A percentile compares a stretch with the other conserved stretches of the same genome.
phyloP scores from a whole-genome alignment of 2,329 filamentous ascomycete genomes.

The Beauveria caledonica region DNA sequence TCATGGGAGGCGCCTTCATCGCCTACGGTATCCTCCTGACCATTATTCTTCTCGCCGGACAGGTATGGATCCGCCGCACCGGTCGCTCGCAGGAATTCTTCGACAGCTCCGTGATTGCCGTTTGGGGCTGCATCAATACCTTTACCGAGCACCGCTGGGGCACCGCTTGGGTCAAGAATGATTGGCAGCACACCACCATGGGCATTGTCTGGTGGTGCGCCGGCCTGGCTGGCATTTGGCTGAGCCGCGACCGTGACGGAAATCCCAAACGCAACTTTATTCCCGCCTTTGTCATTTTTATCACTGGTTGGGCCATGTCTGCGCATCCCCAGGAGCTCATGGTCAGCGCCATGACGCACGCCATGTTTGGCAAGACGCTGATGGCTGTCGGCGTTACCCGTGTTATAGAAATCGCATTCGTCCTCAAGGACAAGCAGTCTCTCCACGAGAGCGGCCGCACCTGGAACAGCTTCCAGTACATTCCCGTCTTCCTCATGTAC shows the following conservation, averaged over 20 bases:
- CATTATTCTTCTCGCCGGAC: slow-evolving; percentile 78
- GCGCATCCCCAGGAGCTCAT: slow-evolving; percentile 77
- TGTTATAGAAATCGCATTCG: slow-evolving; percentile 85
- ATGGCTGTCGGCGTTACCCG: slow-evolving; percentile 82
- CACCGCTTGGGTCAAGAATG: slow-evolving; percentile 77
- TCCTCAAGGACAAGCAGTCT: slow-evolving; percentile 64
- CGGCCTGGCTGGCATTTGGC: slow-evolving; percentile 83
- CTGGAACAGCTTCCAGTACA: slow-evolving; percentile 52
- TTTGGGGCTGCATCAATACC: slow-evolving; percentile 95
- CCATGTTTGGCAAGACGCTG: slow-evolving; percentile 86
- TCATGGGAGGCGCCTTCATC: slow-evolving; percentile 96
- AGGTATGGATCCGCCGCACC: slow-evolving; percentile 73
- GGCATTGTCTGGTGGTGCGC: slow-evolving; percentile 98
- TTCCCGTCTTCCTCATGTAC: slow-evolving; percentile 62
- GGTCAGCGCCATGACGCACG: slow-evolving; percentile 81
- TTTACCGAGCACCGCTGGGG: slow-evolving; percentile 98
- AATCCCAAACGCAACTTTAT: slow-evolving; percentile 87
- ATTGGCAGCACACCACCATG: slow-evolving; percentile 98
- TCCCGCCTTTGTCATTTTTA: slow-evolving; percentile 78
- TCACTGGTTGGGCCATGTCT: slow-evolving; percentile 96
- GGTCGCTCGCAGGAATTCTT: slow-evolving; percentile 95
- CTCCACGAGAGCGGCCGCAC: slow-evolving; percentile 60
- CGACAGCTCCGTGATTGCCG: slow-evolving; percentile 81
- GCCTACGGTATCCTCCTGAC: slow-evolving; percentile 85
- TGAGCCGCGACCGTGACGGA: slow-evolving; percentile 76